A percentile compares a stretch with the other conserved stretches of the same genome.
These are phyloP conservation scores for Cyberlindnera euphorbiae DNA, from an alignment of 805 yeast species.

Conservation along the genomic window DNA sequence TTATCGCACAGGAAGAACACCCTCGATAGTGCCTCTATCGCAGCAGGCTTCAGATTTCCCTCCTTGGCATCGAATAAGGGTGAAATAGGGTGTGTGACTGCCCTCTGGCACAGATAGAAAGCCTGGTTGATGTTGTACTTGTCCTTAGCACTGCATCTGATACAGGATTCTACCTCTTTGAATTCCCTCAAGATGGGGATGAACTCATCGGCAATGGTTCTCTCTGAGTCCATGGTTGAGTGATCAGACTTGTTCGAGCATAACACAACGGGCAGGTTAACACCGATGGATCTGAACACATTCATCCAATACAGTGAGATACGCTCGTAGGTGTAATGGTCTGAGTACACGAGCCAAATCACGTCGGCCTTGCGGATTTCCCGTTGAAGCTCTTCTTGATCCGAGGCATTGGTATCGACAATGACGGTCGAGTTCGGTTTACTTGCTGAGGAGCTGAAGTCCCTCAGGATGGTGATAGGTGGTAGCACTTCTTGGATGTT, in stretches of 20 bases:
- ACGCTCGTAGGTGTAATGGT: constrained; percentile 91
- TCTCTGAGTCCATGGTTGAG: constrained; percentile 39
- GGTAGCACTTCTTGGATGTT: constrained; percentile 77
- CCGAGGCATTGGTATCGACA: constrained; percentile 75
- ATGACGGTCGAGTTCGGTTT: constrained; percentile 65
- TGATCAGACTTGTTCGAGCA: constrained; percentile 78
- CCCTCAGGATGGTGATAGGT: constrained; percentile 77
- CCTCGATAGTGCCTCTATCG: constrained; percentile 70
- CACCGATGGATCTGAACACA: constrained; percentile 85
- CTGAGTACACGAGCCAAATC: constrained; percentile 90
- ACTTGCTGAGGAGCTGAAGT: constrained; percentile 52
- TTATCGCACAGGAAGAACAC: constrained; percentile 81
- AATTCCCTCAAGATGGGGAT: constrained; percentile 82
- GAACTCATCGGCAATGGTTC: constrained; percentile 67
- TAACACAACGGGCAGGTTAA: constrained; percentile 86
- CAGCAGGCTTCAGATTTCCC: constrained; percentile 72
- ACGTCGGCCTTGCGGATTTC: constrained; percentile 86
- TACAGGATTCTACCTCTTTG: constrained; percentile 91
- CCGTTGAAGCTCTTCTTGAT: constrained; percentile 51
- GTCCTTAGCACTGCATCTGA: constrained; percentile 82
- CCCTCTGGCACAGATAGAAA: constrained; percentile 87
- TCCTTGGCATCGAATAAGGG: constrained; percentile 93
- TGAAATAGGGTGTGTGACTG: constrained; percentile 87
- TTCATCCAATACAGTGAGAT: constrained; percentile 94
- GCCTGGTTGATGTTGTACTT: constrained; percentile 85